Percentiles rank a stretch among this genome's conserved stretches.
Conservation (phyloP, 2,329 filamentous ascomycete species). For the Pseudogymnoascus sp. region DNA sequence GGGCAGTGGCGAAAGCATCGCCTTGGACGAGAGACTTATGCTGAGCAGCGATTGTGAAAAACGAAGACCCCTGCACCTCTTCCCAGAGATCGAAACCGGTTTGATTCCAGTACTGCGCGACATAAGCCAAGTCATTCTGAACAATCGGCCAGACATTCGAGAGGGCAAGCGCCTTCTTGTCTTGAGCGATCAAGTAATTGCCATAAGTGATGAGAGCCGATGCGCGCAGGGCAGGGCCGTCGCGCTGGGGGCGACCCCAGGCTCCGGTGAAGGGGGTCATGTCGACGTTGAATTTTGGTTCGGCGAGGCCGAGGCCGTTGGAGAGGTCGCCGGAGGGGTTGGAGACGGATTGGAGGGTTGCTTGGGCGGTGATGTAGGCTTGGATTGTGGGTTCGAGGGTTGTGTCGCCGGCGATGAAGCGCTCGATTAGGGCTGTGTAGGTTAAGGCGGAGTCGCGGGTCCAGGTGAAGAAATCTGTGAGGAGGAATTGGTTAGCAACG, state of each 20-base stretch:
- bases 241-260: conserved; percentile 74
- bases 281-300: conserved; percentile 66
- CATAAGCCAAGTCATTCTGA: conserved; percentile 67
- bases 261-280: conserved; percentile 47
- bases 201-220: conserved; percentile 66
- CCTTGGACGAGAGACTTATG: conserved; percentile 65
- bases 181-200: conserved; percentile 62
- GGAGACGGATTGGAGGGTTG: conserved; percentile 36
- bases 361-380: conserved; percentile 61
- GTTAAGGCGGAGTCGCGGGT: conserved; percentile 65
- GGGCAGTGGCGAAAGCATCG: conserved; percentile 51
- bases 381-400: conserved; percentile 50
- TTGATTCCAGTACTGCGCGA: conserved; percentile 62
- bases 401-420: conserved; percentile 42
- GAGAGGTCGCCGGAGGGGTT: conserved; percentile 46
- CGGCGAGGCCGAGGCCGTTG: conserved; percentile 48
- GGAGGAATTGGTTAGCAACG: background rate
- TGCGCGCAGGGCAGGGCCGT: conserved; percentile 70
- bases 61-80: conserved; percentile 67
- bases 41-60: conserved; percentile 66
- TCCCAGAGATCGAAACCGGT: conserved; percentile 74
- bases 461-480: conserved; percentile 69
- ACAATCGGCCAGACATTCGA: conserved; percentile 64
- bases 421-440: conserved; percentile 61
- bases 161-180: conserved; percentile 36